These are phyloP conservation scores for Ehretia macrophylla DNA, from an alignment of 257 asterid species.

Conservation along the genomic window DNA sequence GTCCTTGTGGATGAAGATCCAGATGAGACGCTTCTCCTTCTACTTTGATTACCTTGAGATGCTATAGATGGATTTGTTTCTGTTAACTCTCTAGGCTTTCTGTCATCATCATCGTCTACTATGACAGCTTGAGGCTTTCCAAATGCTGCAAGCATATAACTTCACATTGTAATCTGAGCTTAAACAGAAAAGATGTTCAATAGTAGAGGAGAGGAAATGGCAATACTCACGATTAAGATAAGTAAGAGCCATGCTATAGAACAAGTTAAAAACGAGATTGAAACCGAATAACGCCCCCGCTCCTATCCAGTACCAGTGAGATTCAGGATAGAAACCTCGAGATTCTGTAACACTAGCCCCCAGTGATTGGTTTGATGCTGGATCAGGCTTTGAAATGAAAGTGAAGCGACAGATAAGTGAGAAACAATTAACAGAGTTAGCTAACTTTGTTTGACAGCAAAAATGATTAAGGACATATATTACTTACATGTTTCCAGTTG, in stretches of 20 bases:
- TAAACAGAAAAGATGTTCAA: neutral
- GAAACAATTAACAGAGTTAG: neutral
- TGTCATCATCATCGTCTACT: neutral
- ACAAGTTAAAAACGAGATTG: constrained; percentile 44
- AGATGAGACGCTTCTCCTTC: constrained; percentile 32
- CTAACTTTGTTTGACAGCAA: constrained; percentile 28
- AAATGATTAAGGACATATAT: constrained; percentile 29
- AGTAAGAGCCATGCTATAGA: constrained; percentile 44
- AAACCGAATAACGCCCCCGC: constrained; percentile 63
- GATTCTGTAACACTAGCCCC: constrained; percentile 45
- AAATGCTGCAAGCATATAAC: neutral
- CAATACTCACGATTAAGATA: neutral
- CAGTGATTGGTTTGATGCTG: neutral
- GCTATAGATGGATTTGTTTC: neutral
- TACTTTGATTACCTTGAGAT: neutral
- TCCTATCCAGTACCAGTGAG: constrained; percentile 66
- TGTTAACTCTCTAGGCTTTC: neutral
- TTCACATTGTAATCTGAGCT: neutral
- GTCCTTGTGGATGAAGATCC: constrained; percentile 45
- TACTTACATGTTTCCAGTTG: constrained; percentile 53
- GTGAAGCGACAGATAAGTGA: constrained; percentile 20
- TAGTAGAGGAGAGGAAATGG: neutral
- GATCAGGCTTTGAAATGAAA: neutral
- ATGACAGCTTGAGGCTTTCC: neutral
- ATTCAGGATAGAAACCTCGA: constrained; percentile 53